A percentile compares a stretch with the other conserved stretches of the same genome.
These are phyloP conservation scores for Bruguiera hainesii DNA, from an alignment of 441 rosid genomes.

Conservation along the genomic window DNA sequence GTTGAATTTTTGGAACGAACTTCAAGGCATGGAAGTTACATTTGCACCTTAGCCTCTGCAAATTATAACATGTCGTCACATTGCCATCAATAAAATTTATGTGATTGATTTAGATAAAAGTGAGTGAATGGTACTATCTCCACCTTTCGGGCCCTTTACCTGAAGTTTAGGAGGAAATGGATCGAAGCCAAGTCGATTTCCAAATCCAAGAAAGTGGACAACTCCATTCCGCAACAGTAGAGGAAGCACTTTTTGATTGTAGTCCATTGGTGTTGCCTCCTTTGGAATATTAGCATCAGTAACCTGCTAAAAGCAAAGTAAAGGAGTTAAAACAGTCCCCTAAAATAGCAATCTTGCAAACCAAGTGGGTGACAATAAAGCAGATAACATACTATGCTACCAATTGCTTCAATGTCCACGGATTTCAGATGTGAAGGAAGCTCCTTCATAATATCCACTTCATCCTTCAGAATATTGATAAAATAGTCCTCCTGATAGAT, in stretches of 20 bases:
- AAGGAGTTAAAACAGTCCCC: slow-evolving; percentile 9
- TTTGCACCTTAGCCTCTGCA: slow-evolving; percentile 82
- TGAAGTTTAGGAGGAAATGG: slow-evolving; percentile 76
- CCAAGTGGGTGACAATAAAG: slow-evolving; percentile 8
- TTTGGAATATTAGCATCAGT: slow-evolving; percentile 78
- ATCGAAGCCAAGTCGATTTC: slow-evolving; percentile 93
- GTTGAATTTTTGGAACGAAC: slow-evolving; percentile 71
- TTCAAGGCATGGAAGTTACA: slow-evolving; percentile 92
- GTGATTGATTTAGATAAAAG: neutral
- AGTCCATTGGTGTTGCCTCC: slow-evolving; percentile 78
- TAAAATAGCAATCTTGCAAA: neutral
- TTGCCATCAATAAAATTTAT: too few relatives aligned
- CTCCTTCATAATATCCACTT: slow-evolving; percentile 61
- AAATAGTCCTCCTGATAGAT: slow-evolving; percentile 80
- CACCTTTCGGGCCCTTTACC: slow-evolving; percentile 36
- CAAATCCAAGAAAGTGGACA: slow-evolving; percentile 86
- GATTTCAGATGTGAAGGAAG: slow-evolving; percentile 65
- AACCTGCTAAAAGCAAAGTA: slow-evolving; percentile 39
- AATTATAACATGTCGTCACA: neutral
- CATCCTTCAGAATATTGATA: slow-evolving; percentile 54
- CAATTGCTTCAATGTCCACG: slow-evolving; percentile 60
- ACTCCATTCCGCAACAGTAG: slow-evolving; percentile 52
- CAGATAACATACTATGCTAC: slow-evolving; percentile 52
- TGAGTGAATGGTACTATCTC: neutral
- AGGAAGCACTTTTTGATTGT: slow-evolving; percentile 59